Percentiles rank a stretch among this genome's conserved stretches.
Conservation (phyloP, 345 rosid species). For the Corchorus capsularis region DNA sequence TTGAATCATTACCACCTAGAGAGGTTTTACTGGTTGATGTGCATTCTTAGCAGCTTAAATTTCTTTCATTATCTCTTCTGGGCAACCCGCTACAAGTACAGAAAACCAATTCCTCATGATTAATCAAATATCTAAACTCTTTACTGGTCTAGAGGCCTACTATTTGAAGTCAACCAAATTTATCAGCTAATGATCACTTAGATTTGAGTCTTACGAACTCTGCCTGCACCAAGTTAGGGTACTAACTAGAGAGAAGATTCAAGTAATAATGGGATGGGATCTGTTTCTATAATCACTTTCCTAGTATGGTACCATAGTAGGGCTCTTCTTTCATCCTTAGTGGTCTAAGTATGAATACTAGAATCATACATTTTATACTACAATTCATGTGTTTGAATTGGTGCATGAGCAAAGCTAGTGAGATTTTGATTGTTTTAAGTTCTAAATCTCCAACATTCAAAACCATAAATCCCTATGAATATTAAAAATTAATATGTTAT, state of each 20-base stretch:
- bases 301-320: neutral
- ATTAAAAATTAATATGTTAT: neutral
- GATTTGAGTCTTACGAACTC: neutral
- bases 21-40: constrained; percentile 83
- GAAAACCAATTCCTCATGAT: constrained; percentile 26
- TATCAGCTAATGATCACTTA: neutral
- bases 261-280: too few species aligned
- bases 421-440: neutral
- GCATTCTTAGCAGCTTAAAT: constrained; percentile 65
- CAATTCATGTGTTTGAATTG: neutral
- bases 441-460: neutral
- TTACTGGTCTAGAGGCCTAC: neutral
- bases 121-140: neutral
- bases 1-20: constrained; percentile 85
- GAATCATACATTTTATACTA: neutral
- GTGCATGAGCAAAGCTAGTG: neutral
- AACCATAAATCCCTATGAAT: neutral
- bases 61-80: constrained; percentile 83
- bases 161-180: neutral
- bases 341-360: neutral
- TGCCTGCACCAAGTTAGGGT: neutral
- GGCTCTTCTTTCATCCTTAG: neutral
- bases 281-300: neutral
- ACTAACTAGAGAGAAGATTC: neutral
- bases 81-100: constrained; percentile 70